Evolutionary conservation across 495 filamentous ascomycete genomes (phyloP).

Genomic region (Melanomma pulvis-pyrius): DNA sequence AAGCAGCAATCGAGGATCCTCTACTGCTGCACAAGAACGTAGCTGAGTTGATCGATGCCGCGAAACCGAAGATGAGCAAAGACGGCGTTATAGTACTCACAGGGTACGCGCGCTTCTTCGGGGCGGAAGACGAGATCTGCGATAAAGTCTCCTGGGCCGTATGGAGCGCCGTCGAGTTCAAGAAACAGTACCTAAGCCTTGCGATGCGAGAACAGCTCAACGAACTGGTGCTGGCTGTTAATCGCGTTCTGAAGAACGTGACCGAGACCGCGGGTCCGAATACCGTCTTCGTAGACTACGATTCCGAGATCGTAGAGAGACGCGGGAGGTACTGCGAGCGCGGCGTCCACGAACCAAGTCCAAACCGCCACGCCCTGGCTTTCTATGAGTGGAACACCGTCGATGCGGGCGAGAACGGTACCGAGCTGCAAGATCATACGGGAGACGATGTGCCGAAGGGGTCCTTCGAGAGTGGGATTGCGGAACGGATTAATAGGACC

Average conservation of each 20-base stretch:
- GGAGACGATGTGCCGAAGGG: constrained; percentile 25
- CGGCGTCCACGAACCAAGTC: constrained; percentile 26
- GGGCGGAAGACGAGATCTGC: constrained; percentile 25
- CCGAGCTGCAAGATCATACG: constrained; percentile 6
- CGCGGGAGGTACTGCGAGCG: constrained; percentile 30
- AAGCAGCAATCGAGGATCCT: constrained; percentile 8
- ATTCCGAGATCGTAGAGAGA: constrained; percentile 6
- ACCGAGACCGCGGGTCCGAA: constrained; percentile 13
- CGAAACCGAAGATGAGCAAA: constrained; percentile 15
- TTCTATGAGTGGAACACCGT: constrained; percentile 36
- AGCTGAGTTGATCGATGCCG: constrained; percentile 6
- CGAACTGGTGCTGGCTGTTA: constrained; percentile 20
- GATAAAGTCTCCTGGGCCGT: constrained; percentile 33
- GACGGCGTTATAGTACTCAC: constrained; percentile 22
- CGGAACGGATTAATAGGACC: constrained; percentile 21
- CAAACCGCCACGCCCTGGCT: constrained; percentile 21
- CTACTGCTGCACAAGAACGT: constrained; percentile 18
- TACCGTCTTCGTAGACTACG: constrained; percentile 29
- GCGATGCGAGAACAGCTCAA: constrained; percentile 15
- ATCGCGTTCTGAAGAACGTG: constrained; percentile 12
- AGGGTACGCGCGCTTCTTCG: constrained; percentile 35
- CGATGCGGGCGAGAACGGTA: constrained; percentile 21
- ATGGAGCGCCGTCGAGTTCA: constrained; percentile 9
- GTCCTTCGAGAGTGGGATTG: constrained; percentile 28
- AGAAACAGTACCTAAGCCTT: constrained; percentile 23